Evolutionary conservation across 2,329 filamentous ascomycete species (phyloP).

Genomic region (Venturiaceae sp.): DNA sequence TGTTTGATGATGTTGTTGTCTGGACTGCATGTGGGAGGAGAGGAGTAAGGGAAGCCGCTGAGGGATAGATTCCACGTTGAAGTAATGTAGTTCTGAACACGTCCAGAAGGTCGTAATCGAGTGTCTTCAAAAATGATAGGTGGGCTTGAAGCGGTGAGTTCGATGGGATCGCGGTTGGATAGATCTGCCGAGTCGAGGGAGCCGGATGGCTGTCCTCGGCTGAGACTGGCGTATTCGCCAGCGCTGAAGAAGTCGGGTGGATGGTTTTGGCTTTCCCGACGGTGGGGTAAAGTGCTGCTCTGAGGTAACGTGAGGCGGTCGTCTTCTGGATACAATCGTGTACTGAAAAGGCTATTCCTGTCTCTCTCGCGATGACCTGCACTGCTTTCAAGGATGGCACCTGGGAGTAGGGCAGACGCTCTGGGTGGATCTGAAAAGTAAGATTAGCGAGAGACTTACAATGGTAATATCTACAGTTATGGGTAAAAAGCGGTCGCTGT

Average conservation of each 20-base stretch:
- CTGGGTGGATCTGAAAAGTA: background rate
- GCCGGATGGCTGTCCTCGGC: background rate
- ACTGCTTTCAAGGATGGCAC: background rate
- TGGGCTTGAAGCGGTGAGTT: background rate
- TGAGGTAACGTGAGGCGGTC: background rate
- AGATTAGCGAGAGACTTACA: no score
- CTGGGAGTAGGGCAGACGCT: background rate
- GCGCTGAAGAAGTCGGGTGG: background rate
- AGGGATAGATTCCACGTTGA: background rate
- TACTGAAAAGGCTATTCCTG: background rate
- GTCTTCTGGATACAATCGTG: background rate
- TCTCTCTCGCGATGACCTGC: background rate
- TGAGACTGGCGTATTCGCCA: background rate
- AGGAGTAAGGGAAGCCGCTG: background rate
- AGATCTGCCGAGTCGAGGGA: background rate
- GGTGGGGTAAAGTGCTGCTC: background rate
- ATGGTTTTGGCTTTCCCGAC: background rate
- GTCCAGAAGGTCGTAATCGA: constrained; percentile 14
- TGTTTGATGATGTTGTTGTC: background rate
- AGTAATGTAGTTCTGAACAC: constrained; percentile 4
- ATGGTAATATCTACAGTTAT: no score
- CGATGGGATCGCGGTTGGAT: background rate
- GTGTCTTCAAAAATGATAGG: background rate
- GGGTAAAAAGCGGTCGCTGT: no score
- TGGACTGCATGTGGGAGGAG: background rate